Evolutionary conservation across 306 rosid genomes (phyloP), one percentile per base, ranked within the genome.

Genomic region (Inga leiocalycina): DNA sequence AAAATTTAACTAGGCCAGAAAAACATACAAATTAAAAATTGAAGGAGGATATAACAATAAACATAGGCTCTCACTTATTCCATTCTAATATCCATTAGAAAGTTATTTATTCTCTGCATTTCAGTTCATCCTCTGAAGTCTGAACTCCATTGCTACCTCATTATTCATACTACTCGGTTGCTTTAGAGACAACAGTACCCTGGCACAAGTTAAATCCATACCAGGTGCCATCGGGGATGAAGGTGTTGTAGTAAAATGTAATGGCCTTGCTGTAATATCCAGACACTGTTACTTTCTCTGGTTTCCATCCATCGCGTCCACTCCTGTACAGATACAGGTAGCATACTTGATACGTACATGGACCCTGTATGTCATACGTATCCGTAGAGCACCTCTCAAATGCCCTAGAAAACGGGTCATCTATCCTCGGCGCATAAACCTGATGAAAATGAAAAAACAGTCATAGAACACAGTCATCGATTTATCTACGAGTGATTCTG

Each of bases 301-400:
- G 93, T 32, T 67, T 82, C 98, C 98, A 95, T 19, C 98, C 98
- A 77, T 95, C 98, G 82, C 83, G 88, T 45, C 98, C 95, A 3
- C 44, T 87, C 79, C 97, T 86, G 89, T 95, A 92, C 39, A 95
- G 66, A 52, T 92, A 92, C 39, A 95, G 82, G 20, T 86, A 88
- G 76, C 98, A 95, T 71, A 90, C 59, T 81, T 85, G 88, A 73
- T 90, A 85, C 0, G 94, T 85, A 84, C 98, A 95, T 16, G 97
- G 98, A 8, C 98, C 98, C 24, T 70, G 5, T 77, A 95, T 71
- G 72, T 91, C 71, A 78, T 89, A 93, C 3, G 92, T 92, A 84
- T 95, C 98, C 3, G 91, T 89, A 57, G 98, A 93, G 87, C 95
- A 93, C n/a, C 92, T 75, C 88, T 92, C 97, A 49, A 95, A 92